A percentile compares a stretch with the other conserved stretches of the same genome.
Evolutionary conservation across 176 grass and related monocot genomes (phyloP).

Genomic region (Juncus effusus): DNA sequence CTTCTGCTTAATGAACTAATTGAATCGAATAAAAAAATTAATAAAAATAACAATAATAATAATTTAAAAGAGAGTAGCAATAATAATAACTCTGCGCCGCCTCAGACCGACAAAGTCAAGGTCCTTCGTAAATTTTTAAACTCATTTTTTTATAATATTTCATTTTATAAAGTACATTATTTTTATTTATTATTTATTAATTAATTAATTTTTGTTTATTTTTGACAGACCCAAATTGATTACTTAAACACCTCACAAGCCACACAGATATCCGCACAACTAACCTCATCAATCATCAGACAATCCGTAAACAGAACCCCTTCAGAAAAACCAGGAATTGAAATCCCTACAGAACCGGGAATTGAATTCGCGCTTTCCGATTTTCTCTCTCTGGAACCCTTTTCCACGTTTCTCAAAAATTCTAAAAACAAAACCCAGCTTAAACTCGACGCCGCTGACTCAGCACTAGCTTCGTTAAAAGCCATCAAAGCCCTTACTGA

Average conservation of each 20-base stretch:
- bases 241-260: constrained; percentile 81
- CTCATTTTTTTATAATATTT: constrained; percentile 6
- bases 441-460: constrained; percentile 89
- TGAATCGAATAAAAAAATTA: constrained; percentile 55
- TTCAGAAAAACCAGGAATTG: not conserved
- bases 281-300: constrained; percentile 70
- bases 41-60: not conserved
- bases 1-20: constrained; percentile 69
- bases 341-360: constrained; percentile 35
- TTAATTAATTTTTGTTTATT: constrained; percentile 28
- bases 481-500: constrained; percentile 91
- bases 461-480: constrained; percentile 78
- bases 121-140: constrained; percentile 32
- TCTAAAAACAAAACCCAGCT: constrained; percentile 78
- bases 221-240: constrained; percentile 67
- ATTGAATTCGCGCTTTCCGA: constrained; percentile 44
- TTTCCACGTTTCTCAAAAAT: constrained; percentile 66
- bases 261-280: constrained; percentile 66
- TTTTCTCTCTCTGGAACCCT: constrained; percentile 88
- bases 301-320: constrained; percentile 24
- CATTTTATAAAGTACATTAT: constrained; percentile 7
- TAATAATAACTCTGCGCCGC: constrained; percentile 21
- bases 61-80: too few relatives aligned
- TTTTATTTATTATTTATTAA: constrained; percentile 15
- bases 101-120: constrained; percentile 71